These are phyloP conservation scores for Linnemannia exigua DNA, from an alignment of 192 early-diverging fungal species.

Conservation along the genomic window DNA sequence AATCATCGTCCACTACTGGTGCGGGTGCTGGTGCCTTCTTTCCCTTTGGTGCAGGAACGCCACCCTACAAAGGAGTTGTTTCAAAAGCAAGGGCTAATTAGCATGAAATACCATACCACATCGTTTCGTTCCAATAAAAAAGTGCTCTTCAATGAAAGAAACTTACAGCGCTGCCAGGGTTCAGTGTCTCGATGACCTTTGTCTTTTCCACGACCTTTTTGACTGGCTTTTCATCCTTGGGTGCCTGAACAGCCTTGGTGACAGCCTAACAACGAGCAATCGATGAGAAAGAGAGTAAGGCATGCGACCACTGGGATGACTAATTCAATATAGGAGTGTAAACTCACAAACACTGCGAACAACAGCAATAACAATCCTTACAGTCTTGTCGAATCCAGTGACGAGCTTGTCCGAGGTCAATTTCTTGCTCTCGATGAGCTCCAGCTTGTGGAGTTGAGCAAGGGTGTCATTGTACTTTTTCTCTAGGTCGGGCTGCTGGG, in stretches of 20 bases:
- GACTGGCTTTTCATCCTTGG: constrained; percentile 42
- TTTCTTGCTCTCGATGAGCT: constrained; percentile 75
- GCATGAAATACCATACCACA: background rate
- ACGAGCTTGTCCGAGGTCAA: constrained; percentile 79
- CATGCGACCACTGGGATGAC: background rate
- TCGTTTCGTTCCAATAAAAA: background rate
- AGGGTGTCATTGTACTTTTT: constrained; percentile 47
- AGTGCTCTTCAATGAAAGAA: background rate
- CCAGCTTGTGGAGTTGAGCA: constrained; percentile 69
- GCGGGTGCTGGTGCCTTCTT: constrained; percentile 16
- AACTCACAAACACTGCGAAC: background rate
- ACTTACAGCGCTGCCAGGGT: constrained; percentile 61
- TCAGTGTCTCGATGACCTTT: constrained; percentile 77
- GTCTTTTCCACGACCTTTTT: constrained; percentile 67
- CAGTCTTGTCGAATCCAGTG: constrained; percentile 75
- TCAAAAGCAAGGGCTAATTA: background rate
- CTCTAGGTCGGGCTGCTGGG: constrained; percentile 38
- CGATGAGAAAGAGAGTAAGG: background rate
- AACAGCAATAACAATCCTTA: constrained; percentile 27
- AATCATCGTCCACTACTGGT: constrained; percentile 40
- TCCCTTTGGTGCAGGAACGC: constrained; percentile 40
- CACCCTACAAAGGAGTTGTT: constrained; percentile 23
- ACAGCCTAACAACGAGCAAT: constrained; percentile 54
- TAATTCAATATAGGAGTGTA: background rate
- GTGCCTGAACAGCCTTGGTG: constrained; percentile 55